Base-by-base conservation (phyloP, 176 grass and related monocot species). In the Poa pratensis region DNA sequence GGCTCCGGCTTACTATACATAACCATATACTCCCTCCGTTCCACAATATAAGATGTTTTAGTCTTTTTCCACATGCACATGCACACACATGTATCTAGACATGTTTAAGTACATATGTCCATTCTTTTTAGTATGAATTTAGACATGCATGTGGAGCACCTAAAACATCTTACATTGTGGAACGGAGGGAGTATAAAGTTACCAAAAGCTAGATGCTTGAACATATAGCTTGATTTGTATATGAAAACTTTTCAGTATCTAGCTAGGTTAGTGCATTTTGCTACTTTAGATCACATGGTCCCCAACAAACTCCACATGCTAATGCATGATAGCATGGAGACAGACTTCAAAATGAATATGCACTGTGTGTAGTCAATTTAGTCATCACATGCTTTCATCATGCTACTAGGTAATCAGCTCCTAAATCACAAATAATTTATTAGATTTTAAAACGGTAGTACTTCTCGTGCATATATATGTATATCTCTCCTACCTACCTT, bases 281-380 rank as follows among this genome's bases (percentile, higher is more conserved):
- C 24, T 35, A 52, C 54, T 30, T 40, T 48, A 26, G 67, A 86
- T 49, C 79, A 83, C 80, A 87, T 82, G 86, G 73, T 69, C 70
- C 12, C 62, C 73, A 77, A 70, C 80, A 59, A 77, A 81, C 61
- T 39, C 61, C 80, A 77, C 73, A 77, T 88, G 86, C 73, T 77
- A 40, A 50, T 75, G 16, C 51, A 83, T 39, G 14, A 76, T 77
- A 53, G 19, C 71, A 82, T 58, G 65, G 23, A 53, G 6, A 79
- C 18, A 4, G 35, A 35, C 62, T 18, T 59, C 24, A 59, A 46
- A 17, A 26, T 24, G 6, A 62, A 48, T 76, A 50, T 76, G 27
- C 62, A 49, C 24, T 15, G n/a, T 46, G 18, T n/a, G 18, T 30
- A 22, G 19, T 68, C 72, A 87, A 82, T 74, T 63, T 70, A 86